These are phyloP conservation scores for Teratosphaeria gauchensis DNA, from an alignment of 2,329 filamentous ascomycete species.

Conservation along the genomic window DNA sequence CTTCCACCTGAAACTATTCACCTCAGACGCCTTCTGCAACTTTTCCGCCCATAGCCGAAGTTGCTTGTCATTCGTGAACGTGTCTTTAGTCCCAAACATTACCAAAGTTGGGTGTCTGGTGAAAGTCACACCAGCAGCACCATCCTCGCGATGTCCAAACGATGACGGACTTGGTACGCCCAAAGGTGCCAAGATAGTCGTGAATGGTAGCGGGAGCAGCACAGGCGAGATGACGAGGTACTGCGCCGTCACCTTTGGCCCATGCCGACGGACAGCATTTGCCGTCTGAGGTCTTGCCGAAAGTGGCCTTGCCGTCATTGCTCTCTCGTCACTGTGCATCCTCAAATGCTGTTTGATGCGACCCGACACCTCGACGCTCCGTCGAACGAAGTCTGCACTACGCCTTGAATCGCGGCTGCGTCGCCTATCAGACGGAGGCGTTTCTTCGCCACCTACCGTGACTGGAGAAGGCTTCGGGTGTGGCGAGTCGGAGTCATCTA, in stretches of 20 bases:
- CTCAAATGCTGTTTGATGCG: slow-evolving; percentile 20
- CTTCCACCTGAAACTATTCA: slow-evolving; percentile 28
- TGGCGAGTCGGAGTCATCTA: slow-evolving; percentile 7
- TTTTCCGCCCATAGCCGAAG: slow-evolving; percentile 56
- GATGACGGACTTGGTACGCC: slow-evolving; percentile 17
- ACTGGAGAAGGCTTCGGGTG: slow-evolving; percentile 8
- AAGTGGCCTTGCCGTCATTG: neutral
- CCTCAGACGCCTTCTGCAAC: slow-evolving; percentile 31
- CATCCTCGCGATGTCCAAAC: slow-evolving; percentile 11
- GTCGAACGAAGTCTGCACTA: slow-evolving; percentile 27
- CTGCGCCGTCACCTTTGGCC: slow-evolving; percentile 12
- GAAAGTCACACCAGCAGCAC: slow-evolving; percentile 18
- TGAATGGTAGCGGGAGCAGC: slow-evolving; percentile 30
- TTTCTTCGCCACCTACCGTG: slow-evolving; percentile 40
- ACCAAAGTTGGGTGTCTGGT: slow-evolving; percentile 51
- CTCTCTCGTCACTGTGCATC: slow-evolving; percentile 8
- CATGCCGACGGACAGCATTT: neutral
- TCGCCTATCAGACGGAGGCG: slow-evolving; percentile 28
- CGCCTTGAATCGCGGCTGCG: slow-evolving; percentile 33
- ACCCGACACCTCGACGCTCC: slow-evolving; percentile 32
- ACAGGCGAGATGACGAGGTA: slow-evolving; percentile 42
- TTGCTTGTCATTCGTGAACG: slow-evolving; percentile 58
- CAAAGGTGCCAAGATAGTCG: slow-evolving; percentile 23
- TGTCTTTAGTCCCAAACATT: slow-evolving; percentile 66
- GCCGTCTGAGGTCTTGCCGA: neutral